phyloP scores from a whole-genome alignment of 2,329 filamentous ascomycete species.

The Claviceps spartinae region DNA sequence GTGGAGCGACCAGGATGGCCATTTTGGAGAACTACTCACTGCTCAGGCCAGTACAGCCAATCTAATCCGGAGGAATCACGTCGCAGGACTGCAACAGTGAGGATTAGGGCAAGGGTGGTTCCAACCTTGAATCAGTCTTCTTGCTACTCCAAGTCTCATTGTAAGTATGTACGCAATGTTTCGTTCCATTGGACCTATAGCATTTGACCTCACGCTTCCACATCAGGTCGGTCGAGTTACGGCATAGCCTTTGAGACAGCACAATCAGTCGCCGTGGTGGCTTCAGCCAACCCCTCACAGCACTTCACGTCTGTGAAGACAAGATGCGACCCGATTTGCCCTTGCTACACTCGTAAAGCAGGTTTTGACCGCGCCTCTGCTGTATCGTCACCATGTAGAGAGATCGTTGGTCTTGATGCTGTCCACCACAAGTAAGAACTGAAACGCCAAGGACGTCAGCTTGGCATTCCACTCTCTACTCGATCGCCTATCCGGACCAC shows the following conservation, averaged over 20 bases:
- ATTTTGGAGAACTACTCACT: slow-evolving; percentile 36
- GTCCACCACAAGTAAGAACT: background rate
- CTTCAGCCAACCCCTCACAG: too few species aligned
- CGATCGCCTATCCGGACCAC: background rate
- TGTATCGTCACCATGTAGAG: background rate
- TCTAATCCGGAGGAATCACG: slow-evolving; percentile 27
- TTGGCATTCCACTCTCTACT: background rate
- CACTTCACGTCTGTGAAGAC: background rate
- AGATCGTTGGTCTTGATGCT: background rate
- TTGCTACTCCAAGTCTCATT: background rate
- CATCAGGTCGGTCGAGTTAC: background rate
- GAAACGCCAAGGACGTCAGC: background rate
- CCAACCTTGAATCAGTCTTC: background rate
- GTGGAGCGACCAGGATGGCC: slow-evolving; percentile 50
- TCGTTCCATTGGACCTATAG: background rate
- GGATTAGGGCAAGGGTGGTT: slow-evolving; percentile 4
- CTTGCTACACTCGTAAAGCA: background rate
- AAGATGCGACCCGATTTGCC: background rate
- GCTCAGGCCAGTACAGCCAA: slow-evolving; percentile 27
- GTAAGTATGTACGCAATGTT: background rate
- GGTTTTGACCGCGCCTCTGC: background rate
- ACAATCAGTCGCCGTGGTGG: too few species aligned
- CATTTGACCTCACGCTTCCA: background rate
- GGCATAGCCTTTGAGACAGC: too few species aligned
- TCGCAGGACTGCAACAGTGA: slow-evolving; percentile 13